Percentiles rank a stretch among this genome's conserved stretches.
Evolutionary conservation across 164 flowering plant species (phyloP).

Genomic region (Platanus orientalis): DNA sequence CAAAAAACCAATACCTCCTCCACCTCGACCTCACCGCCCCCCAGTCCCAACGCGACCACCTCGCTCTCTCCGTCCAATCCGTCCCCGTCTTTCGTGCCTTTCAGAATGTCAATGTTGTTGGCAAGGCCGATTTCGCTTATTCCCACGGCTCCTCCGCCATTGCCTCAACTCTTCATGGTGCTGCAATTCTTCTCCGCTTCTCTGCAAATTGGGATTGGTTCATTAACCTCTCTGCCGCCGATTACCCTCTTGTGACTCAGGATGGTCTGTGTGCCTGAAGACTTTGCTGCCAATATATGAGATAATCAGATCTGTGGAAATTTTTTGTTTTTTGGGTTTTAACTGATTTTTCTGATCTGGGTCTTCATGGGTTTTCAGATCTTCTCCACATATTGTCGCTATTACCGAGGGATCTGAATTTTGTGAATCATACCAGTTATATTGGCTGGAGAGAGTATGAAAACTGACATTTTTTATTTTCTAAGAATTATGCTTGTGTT

Average conservation of each 20-base stretch:
- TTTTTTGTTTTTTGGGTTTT: neutral
- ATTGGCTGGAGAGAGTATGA: slow-evolving; percentile 93
- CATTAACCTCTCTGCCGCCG: slow-evolving; percentile 52
- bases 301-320: slow-evolving; percentile 9
- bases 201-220: slow-evolving; percentile 85
- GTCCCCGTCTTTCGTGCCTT: slow-evolving; percentile 55
- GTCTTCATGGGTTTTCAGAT: slow-evolving; percentile 39
- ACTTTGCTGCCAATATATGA: too few species aligned
- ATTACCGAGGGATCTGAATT: slow-evolving; percentile 76
- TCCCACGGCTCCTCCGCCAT: slow-evolving; percentile 57
- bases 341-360: neutral
- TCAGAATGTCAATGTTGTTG: slow-evolving; percentile 72
- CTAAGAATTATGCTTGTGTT: too few species aligned
- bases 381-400: slow-evolving; percentile 84
- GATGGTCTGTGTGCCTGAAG: slow-evolving; percentile 50
- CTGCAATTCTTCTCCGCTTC: slow-evolving; percentile 57
- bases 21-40: slow-evolving; percentile 69
- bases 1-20: slow-evolving; percentile 70
- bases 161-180: slow-evolving; percentile 70
- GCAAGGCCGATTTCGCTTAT: slow-evolving; percentile 61
- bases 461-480: neutral
- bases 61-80: slow-evolving; percentile 50
- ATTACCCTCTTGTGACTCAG: slow-evolving; percentile 92
- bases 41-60: slow-evolving; percentile 39
- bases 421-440: slow-evolving; percentile 76